These are phyloP conservation scores for Jamesozyma hellenica DNA, from an alignment of 805 yeast genomes.

Conservation along the genomic window DNA sequence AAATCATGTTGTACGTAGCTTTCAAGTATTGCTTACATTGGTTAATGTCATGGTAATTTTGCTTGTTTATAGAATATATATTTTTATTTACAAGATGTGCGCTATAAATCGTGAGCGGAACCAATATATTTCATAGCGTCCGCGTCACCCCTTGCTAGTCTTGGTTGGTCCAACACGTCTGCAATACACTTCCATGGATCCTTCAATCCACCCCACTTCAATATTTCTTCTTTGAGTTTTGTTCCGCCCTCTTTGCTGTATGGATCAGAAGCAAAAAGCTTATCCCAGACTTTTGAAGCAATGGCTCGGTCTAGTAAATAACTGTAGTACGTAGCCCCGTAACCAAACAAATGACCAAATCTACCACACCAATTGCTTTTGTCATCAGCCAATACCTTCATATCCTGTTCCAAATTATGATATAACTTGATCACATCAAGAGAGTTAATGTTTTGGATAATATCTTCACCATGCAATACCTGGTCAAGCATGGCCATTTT, in stretches of 20 bases:
- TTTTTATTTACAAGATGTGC: slow-evolving; percentile 1
- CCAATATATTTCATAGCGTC: slow-evolving; percentile 57
- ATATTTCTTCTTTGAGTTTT: slow-evolving; percentile 54
- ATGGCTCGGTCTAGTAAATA: slow-evolving; percentile 87
- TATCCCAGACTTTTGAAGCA: slow-evolving; percentile 75
- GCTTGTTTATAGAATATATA: background rate
- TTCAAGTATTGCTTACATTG: no score
- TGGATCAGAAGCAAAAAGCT: slow-evolving; percentile 62
- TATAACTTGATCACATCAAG: slow-evolving; percentile 55
- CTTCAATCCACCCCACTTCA: slow-evolving; percentile 89
- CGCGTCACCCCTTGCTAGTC: slow-evolving; percentile 54
- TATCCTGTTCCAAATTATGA: slow-evolving; percentile 50
- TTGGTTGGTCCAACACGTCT: slow-evolving; percentile 59
- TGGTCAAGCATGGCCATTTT: slow-evolving; percentile 89
- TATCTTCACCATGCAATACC: slow-evolving; percentile 43
- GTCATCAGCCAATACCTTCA: slow-evolving; percentile 56
- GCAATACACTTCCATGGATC: slow-evolving; percentile 85
- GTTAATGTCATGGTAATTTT: no score
- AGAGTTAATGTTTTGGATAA: slow-evolving; percentile 29
- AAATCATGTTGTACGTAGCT: no score
- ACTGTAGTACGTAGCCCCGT: slow-evolving; percentile 90
- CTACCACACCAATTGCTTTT: slow-evolving; percentile 85
- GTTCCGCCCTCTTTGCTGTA: slow-evolving; percentile 66
- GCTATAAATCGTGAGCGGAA: slow-evolving; percentile 9
- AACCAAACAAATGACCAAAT: slow-evolving; percentile 86